Evolutionary conservation across 2,329 filamentous ascomycete species (phyloP).

Genomic region (Hypoxylon sp.): DNA sequence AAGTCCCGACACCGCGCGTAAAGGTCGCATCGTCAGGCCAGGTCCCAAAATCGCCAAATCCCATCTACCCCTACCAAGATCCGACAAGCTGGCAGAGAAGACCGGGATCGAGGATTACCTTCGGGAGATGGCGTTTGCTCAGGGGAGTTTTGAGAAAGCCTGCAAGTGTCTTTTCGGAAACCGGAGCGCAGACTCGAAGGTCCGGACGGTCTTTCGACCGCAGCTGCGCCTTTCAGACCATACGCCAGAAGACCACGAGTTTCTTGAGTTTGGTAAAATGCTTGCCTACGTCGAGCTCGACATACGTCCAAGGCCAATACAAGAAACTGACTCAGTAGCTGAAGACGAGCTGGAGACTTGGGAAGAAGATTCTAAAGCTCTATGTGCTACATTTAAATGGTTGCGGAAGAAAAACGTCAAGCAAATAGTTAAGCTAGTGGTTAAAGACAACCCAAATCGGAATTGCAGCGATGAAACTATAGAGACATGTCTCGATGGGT

Average conservation of each 20-base stretch:
- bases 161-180: slow-evolving; percentile 32
- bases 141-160: slow-evolving; percentile 28
- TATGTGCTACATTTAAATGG: slow-evolving; percentile 32
- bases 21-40: slow-evolving; percentile 16
- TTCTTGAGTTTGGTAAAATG: slow-evolving; percentile 27
- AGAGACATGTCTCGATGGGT: slow-evolving; percentile 30
- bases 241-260: slow-evolving; percentile 32
- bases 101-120: slow-evolving; percentile 30
- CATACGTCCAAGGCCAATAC: slow-evolving; percentile 18
- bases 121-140: slow-evolving; percentile 33
- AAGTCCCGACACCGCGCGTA: slow-evolving; percentile 8
- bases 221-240: slow-evolving; percentile 25
- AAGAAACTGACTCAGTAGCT: not conserved
- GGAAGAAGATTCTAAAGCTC: slow-evolving; percentile 27
- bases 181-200: slow-evolving; percentile 28
- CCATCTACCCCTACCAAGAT: slow-evolving; percentile 18
- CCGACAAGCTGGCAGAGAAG: slow-evolving; percentile 27
- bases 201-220: slow-evolving; percentile 28
- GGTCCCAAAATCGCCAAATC: slow-evolving; percentile 28
- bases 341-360: slow-evolving; percentile 16
- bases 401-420: slow-evolving; percentile 30
- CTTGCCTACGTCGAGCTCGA: slow-evolving; percentile 33
- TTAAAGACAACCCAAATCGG: slow-evolving; percentile 28
- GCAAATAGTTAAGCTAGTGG: slow-evolving; percentile 36
- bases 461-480: slow-evolving; percentile 33